phyloP scores from a whole-genome alignment of 192 early-diverging fungal genomes.

The Kickxella alabastrina region DNA sequence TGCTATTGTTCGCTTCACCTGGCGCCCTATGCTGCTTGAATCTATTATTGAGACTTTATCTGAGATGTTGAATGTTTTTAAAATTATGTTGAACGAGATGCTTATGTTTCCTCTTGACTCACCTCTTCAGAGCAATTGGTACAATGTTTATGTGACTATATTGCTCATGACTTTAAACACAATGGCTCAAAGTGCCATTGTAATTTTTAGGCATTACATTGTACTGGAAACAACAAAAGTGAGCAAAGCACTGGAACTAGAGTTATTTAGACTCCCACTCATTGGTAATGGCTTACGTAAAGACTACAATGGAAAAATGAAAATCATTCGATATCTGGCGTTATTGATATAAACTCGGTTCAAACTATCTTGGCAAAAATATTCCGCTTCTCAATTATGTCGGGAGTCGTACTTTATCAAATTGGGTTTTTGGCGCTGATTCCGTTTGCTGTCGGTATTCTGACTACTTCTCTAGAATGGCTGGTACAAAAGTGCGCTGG shows the following conservation, averaged over 20 bases:
- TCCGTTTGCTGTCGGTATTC: neutral
- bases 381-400: too few species aligned
- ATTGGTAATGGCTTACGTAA: too few species aligned
- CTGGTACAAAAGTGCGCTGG: neutral
- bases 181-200: too few species aligned
- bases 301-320: too few species aligned
- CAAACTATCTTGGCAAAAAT: too few species aligned
- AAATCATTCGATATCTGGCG: too few species aligned
- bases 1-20: slow-evolving; percentile 26
- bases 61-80: slow-evolving; percentile 1
- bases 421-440: slow-evolving; percentile 21
- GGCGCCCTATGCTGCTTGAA: slow-evolving; percentile 25
- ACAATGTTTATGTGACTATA: slow-evolving; percentile 10
- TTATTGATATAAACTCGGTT: too few species aligned
- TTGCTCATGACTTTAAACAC: neutral
- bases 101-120: slow-evolving; percentile 22
- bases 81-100: slow-evolving; percentile 1
- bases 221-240: too few species aligned
- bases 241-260: too few species aligned
- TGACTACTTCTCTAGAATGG: neutral
- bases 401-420: slow-evolving; percentile 1
- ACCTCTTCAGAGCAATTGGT: slow-evolving; percentile 8
- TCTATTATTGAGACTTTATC: slow-evolving; percentile 13
- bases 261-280: too few species aligned
- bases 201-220: too few species aligned